phyloP scores from a whole-genome alignment of 2,329 filamentous ascomycete genomes.

The Penicillium sp. region DNA sequence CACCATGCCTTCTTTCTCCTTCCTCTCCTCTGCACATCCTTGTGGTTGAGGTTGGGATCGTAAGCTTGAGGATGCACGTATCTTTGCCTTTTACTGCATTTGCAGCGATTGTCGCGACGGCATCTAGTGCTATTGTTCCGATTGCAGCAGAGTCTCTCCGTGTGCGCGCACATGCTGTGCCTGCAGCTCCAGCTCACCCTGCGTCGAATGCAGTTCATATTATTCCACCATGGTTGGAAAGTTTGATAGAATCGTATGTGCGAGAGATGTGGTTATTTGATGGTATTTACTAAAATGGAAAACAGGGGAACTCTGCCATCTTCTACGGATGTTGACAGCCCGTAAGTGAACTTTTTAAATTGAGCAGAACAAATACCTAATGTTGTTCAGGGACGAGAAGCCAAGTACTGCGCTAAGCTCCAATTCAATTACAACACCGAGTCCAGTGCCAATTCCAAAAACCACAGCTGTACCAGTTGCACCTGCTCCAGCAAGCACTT shows the following conservation, averaged over 20 bases:
- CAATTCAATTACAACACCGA: not conserved
- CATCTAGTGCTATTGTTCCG: conserved; percentile 18
- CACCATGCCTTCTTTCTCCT: not conserved
- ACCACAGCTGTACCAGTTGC: not conserved
- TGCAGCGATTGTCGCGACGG: conserved; percentile 8
- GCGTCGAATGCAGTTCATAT: not conserved
- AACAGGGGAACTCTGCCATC: not conserved
- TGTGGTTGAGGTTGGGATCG: conserved; percentile 8
- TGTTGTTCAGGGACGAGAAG: not conserved
- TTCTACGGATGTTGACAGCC: not conserved
- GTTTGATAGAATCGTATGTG: conserved; percentile 3
- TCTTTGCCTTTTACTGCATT: conserved; percentile 12
- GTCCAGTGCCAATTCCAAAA: not conserved
- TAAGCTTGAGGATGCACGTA: conserved; percentile 18
- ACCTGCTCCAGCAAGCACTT: not conserved
- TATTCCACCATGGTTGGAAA: conserved; percentile 8
- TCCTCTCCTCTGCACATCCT: not conserved
- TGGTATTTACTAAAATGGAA: not conserved
- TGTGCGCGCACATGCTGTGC: not conserved
- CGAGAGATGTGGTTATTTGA: not conserved
- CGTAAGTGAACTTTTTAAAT: not conserved
- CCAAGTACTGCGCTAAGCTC: not conserved
- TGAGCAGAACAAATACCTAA: not conserved
- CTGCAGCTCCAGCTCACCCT: not conserved
- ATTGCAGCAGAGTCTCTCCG: not conserved